A percentile compares a stretch with the other conserved stretches of the same genome.
Conservation (phyloP, 805 yeast species). For the Kregervanrija pseudodelftensis region DNA sequence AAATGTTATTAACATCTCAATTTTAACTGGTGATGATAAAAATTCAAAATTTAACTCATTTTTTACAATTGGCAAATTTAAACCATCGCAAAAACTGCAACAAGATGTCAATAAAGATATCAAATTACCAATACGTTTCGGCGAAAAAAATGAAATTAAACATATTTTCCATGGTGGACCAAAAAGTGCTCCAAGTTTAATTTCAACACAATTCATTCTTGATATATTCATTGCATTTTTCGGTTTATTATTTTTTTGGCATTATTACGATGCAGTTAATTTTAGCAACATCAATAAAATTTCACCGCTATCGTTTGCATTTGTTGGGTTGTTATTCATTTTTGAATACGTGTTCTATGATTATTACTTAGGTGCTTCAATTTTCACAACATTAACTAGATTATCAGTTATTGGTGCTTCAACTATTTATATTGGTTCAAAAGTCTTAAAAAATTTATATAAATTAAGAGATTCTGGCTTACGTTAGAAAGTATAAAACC, state of each 20-base stretch:
- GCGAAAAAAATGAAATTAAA: conserved; percentile 50
- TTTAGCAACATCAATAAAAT: conserved; percentile 30
- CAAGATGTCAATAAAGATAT: conserved; percentile 1
- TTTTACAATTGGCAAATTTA: conserved; percentile 13
- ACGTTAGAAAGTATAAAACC: conserved; percentile 16
- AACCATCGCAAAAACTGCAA: conserved; percentile 12
- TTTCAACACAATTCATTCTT: conserved; percentile 47
- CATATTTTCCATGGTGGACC: conserved; percentile 56
- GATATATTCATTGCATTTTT: conserved; percentile 35
- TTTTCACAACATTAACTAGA: conserved; percentile 50
- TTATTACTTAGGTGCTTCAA: conserved; percentile 53
- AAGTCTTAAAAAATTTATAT: conserved; percentile 42
- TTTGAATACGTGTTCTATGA: conserved; percentile 48
- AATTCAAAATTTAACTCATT: conserved; percentile 11
- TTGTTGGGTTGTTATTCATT: conserved; percentile 40
- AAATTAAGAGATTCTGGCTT: conserved; percentile 23
- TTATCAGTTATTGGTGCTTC: conserved; percentile 43
- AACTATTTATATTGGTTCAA: conserved; percentile 56
- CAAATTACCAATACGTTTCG: conserved; percentile 32
- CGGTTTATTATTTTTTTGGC: conserved; percentile 39
- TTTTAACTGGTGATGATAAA: conserved; percentile 24
- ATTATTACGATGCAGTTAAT: conserved; percentile 28
- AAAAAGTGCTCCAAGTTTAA: conserved; percentile 39
- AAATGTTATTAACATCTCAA: conserved; percentile 15
- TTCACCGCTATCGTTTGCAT: conserved; percentile 22